Evolutionary conservation across 2,329 filamentous ascomycete species (phyloP), one percentile per base, ranked within the genome.

Genomic region (Trichoderma simmonsii): DNA sequence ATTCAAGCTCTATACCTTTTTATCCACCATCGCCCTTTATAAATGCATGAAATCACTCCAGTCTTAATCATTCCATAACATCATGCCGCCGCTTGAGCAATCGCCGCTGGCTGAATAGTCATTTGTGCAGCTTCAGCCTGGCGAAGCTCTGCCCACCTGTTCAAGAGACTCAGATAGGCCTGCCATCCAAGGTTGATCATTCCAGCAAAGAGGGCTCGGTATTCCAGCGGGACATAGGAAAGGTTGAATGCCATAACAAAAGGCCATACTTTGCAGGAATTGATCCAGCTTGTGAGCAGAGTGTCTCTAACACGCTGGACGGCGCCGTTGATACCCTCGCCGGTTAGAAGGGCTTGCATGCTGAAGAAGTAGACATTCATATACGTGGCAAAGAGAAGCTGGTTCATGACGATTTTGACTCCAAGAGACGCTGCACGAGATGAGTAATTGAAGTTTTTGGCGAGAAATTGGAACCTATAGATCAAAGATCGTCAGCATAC

Each of bases 121-220:
- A 39, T 4, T 1, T 62, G 14, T n/a, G 32, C 60, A 15, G 43
- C 68, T 32, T 51, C 70, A 7, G 70, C 71, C 54, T 75, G 74
- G 57, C 62, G 59, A 57, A 73, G 79, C 80, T 94, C 93, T 2
- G 93, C 93, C 73, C 85, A 84, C 77, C 91, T 87, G 77, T 97
- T 97, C 77, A 97, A 81, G 81, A 90, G 92, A 76, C 91, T 93
- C 76, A 98, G 79, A 85, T 97, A 98, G 1, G 93, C 94, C 86
- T 97, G 95, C 95, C 95, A 98, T 0, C 92, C 93, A 66, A 97
- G 91, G 1, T 93, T 93, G 75, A 97, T 87, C 7, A 92, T 83
- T 1, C 93, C 93, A 0, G 92, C 89, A 76, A 97, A 96, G 18
- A 97, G 87, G 76, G 90, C 93, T 65, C 95, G 86, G 81, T 93